phyloP scores from a whole-genome alignment of 345 rosid genomes.

The Eucalyptus caleyi region DNA sequence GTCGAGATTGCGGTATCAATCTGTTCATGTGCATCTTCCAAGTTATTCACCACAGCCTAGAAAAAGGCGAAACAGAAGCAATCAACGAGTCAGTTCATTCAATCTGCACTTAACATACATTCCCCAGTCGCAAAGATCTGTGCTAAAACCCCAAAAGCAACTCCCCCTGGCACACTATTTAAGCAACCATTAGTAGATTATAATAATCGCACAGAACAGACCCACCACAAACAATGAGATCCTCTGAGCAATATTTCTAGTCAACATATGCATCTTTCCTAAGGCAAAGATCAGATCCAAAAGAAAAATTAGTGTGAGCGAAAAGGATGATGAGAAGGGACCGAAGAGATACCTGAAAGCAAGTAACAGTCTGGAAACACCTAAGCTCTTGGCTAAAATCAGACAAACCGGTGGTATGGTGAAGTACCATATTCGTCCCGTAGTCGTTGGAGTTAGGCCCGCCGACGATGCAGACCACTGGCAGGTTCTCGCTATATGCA shows the following conservation, averaged over 20 bases:
- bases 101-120: background rate
- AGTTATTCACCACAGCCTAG: constrained; percentile 66
- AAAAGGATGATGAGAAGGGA: background rate
- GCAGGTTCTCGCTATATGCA: constrained; percentile 5
- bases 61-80: background rate
- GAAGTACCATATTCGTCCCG: constrained; percentile 3
- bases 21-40: constrained; percentile 71
- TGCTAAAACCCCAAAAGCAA: too few relatives aligned
- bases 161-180: too few relatives aligned
- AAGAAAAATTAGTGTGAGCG: background rate
- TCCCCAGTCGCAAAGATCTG: background rate
- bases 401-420: constrained; percentile 2
- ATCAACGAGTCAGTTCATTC: background rate
- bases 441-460: constrained; percentile 8
- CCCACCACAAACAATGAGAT: background rate
- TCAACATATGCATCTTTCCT: background rate
- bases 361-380: constrained; percentile 5
- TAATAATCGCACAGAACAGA: too few relatives aligned
- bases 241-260: background rate
- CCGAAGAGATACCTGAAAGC: background rate
- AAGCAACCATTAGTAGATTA: too few relatives aligned
- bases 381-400: constrained; percentile 8
- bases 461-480: constrained; percentile 4
- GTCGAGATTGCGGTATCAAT: constrained; percentile 69
- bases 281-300: background rate